Conservation (phyloP, 495 filamentous ascomycete species). For the Talaromyces borbonicus region DNA sequence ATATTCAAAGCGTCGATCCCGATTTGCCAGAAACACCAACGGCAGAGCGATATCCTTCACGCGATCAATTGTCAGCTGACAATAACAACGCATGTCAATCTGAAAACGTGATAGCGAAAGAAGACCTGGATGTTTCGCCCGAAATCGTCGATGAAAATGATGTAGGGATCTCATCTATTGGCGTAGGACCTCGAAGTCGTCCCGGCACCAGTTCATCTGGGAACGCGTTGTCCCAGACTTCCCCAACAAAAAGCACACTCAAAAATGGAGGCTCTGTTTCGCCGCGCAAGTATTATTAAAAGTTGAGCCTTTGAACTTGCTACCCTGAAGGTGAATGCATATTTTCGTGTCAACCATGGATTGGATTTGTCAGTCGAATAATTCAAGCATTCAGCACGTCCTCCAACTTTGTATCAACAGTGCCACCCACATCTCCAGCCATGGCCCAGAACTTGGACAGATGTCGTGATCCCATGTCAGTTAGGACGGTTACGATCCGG, state of each 20-base stretch:
- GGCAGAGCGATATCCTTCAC: not conserved
- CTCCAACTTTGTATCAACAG: slow-evolving; percentile 39
- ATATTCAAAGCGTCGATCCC: not conserved
- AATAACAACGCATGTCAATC: not conserved
- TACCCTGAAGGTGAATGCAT: not conserved
- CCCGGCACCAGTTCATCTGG: not conserved
- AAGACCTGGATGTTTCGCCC: not conserved
- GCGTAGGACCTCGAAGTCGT: not conserved
- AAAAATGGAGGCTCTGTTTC: slow-evolving; percentile 4
- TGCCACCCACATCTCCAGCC: slow-evolving; percentile 58
- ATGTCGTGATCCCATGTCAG: slow-evolving; percentile 85
- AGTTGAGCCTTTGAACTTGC: not conserved
- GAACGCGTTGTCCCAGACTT: not conserved
- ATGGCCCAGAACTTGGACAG: slow-evolving; percentile 90
- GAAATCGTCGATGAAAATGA: too few species aligned
- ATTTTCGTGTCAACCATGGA: not conserved
- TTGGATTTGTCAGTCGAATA: too few species aligned
- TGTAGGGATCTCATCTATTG: slow-evolving; percentile 4
- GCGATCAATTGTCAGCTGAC: not conserved
- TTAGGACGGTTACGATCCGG: slow-evolving; percentile 80
- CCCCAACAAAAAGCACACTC: not conserved
- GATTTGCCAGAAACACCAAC: not conserved
- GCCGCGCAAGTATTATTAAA: slow-evolving; percentile 6
- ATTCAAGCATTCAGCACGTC: slow-evolving; percentile 37
- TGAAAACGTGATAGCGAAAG: not conserved